phyloP scores from a whole-genome alignment of 2,329 filamentous ascomycete genomes.

The Stromatinia cepivora region DNA sequence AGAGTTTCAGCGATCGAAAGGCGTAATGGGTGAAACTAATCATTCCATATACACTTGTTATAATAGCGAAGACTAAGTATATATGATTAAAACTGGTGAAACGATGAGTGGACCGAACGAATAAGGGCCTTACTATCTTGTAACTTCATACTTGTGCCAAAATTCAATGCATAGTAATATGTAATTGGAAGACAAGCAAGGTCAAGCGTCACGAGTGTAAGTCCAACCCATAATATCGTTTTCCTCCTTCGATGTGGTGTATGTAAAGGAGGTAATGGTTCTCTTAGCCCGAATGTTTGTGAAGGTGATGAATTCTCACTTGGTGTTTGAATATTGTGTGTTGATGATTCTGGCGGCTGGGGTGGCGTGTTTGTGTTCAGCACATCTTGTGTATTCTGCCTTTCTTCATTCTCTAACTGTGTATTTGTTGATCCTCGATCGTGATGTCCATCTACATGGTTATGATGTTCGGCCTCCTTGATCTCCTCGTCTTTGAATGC shows the following conservation, averaged over 20 bases:
- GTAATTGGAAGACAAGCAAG: slow-evolving; percentile 34
- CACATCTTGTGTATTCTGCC: background rate
- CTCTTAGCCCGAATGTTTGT: slow-evolving; percentile 20
- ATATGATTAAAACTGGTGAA: background rate
- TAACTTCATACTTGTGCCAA: slow-evolving; percentile 31
- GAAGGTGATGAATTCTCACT: slow-evolving; percentile 12
- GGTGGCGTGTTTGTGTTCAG: background rate
- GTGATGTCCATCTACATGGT: background rate
- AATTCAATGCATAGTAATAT: slow-evolving; percentile 37
- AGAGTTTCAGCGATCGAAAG: slow-evolving; percentile 34
- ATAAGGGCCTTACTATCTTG: slow-evolving; percentile 32
- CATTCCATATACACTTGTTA: slow-evolving; percentile 36
- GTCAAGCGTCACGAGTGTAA: slow-evolving; percentile 31
- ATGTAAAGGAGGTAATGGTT: slow-evolving; percentile 33
- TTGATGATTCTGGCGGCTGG: slow-evolving; percentile 9
- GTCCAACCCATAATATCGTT: slow-evolving; percentile 28
- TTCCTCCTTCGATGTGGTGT: slow-evolving; percentile 34
- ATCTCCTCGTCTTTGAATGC: slow-evolving; percentile 20
- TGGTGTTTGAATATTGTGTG: background rate
- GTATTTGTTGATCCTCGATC: slow-evolving; percentile 1
- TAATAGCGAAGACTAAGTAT: slow-evolving; percentile 34
- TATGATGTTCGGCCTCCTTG: slow-evolving; percentile 5
- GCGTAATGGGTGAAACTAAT: slow-evolving; percentile 36
- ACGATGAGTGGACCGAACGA: slow-evolving; percentile 4
- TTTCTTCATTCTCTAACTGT: slow-evolving; percentile 4